Base-by-base conservation (phyloP, 2,329 filamentous ascomycete genomes). In the Apiospora saccharicola region DNA sequence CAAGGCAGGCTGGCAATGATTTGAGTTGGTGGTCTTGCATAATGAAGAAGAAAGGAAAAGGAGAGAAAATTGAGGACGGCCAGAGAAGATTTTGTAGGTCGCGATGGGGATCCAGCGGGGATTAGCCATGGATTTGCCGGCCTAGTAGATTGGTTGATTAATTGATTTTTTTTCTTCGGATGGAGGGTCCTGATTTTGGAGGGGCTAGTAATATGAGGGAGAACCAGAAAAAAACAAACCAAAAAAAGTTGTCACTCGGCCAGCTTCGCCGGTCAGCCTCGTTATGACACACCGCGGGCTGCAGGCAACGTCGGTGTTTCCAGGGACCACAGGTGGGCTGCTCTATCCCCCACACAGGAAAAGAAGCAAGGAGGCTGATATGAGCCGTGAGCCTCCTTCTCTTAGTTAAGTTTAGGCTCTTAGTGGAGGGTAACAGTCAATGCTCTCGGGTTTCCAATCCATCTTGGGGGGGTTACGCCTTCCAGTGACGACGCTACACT, bases 11-110 rank as follows among this genome's bases (percentile, higher is more conserved):
- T 84, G 83, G 79, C 83, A 81, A 82, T 83, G 78, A 81, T 82
- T 82, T 82, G 81, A 83, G 79, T 80, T 80, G 80, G 83, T 84
- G 85, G 85, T 86, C 85, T 85, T 83, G 41, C 73, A 77, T 75
- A 78, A 78, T 77, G 77, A 77, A 76, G 76, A 78, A 77, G 74
- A 76, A 76, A 75, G 72, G 72, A 72, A 75, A 78, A 78, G 77
- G 74, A 76, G 76, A 75, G 72, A 71, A 73, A 75, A 78, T 77
- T 73, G 76, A 71, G 70, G 70, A 64, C 24, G 44, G 37, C 22
- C 53, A 53, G 72, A 73, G 69, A 49, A 72, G 72, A 72, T 78
- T 77, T 77, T 67, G 67, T 41, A 68, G 44, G 67, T 24, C 67
- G 4, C 43, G 44, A 47, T 68, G 43, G 43, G 67, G 53, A 61